Conservation (phyloP, 2,329 filamentous ascomycete species). For the Colletotrichum musicola region DNA sequence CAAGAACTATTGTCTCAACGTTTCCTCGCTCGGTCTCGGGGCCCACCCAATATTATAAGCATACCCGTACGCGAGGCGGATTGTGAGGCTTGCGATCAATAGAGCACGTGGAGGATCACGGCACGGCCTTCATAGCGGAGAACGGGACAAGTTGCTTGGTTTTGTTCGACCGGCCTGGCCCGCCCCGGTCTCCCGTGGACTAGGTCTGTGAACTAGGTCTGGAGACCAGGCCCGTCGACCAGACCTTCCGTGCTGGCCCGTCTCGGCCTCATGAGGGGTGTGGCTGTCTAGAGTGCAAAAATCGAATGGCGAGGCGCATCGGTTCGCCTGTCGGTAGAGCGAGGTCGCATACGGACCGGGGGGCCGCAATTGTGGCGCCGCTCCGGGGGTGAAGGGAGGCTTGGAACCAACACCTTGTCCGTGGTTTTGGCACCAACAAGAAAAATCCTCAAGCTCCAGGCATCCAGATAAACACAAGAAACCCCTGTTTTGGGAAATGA, state of each 20-base stretch:
- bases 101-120: too few relatives aligned
- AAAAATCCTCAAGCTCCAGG: background rate
- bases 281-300: background rate
- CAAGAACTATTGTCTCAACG: background rate
- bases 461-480: background rate
- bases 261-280: background rate
- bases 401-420: background rate
- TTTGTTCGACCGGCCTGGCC: too few relatives aligned
- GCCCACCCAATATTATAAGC: background rate
- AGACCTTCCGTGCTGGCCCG: background rate
- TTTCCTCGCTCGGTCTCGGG: background rate
- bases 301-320: constrained; percentile 6
- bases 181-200: too few relatives aligned
- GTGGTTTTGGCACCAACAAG: background rate
- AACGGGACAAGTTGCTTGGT: too few relatives aligned
- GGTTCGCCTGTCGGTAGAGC: constrained; percentile 6
- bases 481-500: background rate
- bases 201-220: too few relatives aligned
- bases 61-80: background rate
- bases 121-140: too few relatives aligned
- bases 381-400: constrained; percentile 3
- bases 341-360: background rate
- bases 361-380: background rate
- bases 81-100: background rate
- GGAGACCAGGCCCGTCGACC: background rate